Evolutionary conservation across 2,329 filamentous ascomycete genomes (phyloP).

Genomic region (Aspergillus caelatus): DNA sequence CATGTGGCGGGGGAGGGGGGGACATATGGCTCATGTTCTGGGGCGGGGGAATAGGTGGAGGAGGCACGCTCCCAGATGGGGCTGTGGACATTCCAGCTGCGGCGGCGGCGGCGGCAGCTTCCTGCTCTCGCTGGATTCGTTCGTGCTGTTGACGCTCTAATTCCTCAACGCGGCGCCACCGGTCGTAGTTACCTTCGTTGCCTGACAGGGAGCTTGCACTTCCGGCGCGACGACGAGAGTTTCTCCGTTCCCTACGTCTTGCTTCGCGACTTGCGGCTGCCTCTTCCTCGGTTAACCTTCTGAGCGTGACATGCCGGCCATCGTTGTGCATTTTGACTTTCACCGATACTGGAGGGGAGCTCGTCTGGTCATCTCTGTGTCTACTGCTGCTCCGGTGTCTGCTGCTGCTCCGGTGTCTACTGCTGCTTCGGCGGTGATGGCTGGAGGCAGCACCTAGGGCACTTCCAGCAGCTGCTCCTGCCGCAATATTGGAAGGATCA

Average conservation of each 20-base stretch:
- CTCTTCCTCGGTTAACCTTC: conserved; percentile 64
- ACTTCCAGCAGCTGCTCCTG: conserved; percentile 37
- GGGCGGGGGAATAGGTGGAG: conserved; percentile 28
- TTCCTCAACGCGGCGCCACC: conserved; percentile 54
- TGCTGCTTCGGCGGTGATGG: conserved; percentile 34
- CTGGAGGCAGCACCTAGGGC: conserved; percentile 34
- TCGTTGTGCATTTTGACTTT: conserved; percentile 69
- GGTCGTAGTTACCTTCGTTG: conserved; percentile 42
- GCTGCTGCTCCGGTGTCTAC: conserved; percentile 32
- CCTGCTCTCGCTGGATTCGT: conserved; percentile 44
- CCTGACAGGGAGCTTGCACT: conserved; percentile 47
- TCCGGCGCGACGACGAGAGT: conserved; percentile 43
- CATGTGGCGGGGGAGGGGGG: conserved; percentile 38
- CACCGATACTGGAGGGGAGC: conserved; percentile 64
- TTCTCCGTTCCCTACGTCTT: conserved; percentile 49
- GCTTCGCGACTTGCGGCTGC: conserved; percentile 62
- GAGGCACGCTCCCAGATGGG: conserved; percentile 28
- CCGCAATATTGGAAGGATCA: conserved; percentile 30
- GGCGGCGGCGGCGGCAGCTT: conserved; percentile 33
- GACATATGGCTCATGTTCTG: conserved; percentile 26
- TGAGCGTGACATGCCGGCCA: conserved; percentile 64
- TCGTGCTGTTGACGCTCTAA: conserved; percentile 51
- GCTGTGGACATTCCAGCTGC: conserved; percentile 25
- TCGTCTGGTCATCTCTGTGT: conserved; percentile 47
- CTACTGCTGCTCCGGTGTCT: conserved; percentile 25